Evolutionary conservation across 805 yeast genomes (phyloP).

Genomic region (Metschnikowia bowlesiae): DNA sequence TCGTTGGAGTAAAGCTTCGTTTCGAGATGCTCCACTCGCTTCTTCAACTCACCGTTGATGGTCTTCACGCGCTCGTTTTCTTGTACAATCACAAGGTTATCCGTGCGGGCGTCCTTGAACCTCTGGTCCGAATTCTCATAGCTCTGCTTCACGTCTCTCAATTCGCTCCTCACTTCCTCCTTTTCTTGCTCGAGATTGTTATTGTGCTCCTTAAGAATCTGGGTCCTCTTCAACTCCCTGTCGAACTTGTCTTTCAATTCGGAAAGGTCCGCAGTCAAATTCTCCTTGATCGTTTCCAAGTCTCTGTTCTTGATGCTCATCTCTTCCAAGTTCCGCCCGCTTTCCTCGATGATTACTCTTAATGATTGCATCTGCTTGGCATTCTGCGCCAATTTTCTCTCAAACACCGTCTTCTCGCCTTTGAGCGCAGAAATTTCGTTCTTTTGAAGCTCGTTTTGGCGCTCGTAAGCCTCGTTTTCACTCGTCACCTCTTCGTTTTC

Average conservation of each 20-base stretch:
- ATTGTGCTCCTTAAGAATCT: conserved; percentile 31
- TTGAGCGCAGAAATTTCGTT: conserved; percentile 28
- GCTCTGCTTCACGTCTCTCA: conserved; percentile 23
- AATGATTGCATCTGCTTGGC: conserved; percentile 52
- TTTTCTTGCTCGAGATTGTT: conserved; percentile 31
- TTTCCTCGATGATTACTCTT: conserved; percentile 55
- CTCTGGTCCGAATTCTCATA: conserved; percentile 27
- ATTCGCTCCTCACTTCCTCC: conserved; percentile 31
- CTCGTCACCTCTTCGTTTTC: conserved; percentile 36
- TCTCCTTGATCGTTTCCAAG: conserved; percentile 31
- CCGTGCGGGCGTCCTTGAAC: conserved; percentile 40
- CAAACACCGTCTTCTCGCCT: conserved; percentile 32
- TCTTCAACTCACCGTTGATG: conserved; percentile 47
- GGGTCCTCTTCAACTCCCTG: background rate
- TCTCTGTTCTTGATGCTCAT: conserved; percentile 22
- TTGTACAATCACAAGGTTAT: conserved; percentile 53
- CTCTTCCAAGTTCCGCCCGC: conserved; percentile 59
- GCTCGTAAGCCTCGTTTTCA: conserved; percentile 39
- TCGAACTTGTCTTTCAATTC: conserved; percentile 25
- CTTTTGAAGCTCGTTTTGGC: conserved; percentile 22
- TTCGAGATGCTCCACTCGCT: conserved; percentile 44
- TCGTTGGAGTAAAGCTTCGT: conserved; percentile 45
- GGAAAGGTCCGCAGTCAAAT: conserved; percentile 23
- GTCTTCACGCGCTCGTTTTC: conserved; percentile 64
- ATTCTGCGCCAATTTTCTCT: conserved; percentile 32